A percentile compares a stretch with the other conserved stretches of the same genome.
Conservation (phyloP, 1,139 yeast species). For the Yamadazyma diospyri region DNA sequence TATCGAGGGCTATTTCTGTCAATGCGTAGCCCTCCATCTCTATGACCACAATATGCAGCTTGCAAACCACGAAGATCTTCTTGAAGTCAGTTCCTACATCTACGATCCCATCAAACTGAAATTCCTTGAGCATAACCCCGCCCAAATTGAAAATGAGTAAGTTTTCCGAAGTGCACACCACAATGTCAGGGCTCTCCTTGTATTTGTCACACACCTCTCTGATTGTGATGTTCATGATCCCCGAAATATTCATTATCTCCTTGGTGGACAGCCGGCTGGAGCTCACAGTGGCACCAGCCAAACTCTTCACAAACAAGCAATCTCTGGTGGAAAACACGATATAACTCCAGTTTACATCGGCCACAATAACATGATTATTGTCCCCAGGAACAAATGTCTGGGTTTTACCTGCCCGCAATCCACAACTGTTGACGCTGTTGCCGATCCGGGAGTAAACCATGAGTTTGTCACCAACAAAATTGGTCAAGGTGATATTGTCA, state of each 20-base stretch:
- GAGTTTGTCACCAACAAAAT: slow-evolving; percentile 37
- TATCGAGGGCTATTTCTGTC: background rate
- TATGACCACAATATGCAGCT: slow-evolving; percentile 1
- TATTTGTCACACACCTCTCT: slow-evolving; percentile 23
- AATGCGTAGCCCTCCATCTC: slow-evolving; percentile 1
- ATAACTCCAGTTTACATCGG: slow-evolving; percentile 33
- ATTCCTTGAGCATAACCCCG: slow-evolving; percentile 19
- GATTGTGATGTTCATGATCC: slow-evolving; percentile 20
- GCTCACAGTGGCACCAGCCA: slow-evolving; percentile 31
- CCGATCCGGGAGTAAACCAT: slow-evolving; percentile 28
- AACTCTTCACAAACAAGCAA: slow-evolving; percentile 32
- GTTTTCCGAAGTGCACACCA: slow-evolving; percentile 27
- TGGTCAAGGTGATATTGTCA: slow-evolving; percentile 25
- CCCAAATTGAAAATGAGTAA: slow-evolving; percentile 26
- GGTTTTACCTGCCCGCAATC: slow-evolving; percentile 38
- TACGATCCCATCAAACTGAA: slow-evolving; percentile 19
- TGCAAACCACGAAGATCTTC: slow-evolving; percentile 23
- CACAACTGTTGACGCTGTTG: slow-evolving; percentile 39
- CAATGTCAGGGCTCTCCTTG: slow-evolving; percentile 23
- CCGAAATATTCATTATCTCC: slow-evolving; percentile 12
- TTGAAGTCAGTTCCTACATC: slow-evolving; percentile 32
- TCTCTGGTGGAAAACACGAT: slow-evolving; percentile 26
- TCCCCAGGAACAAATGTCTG: slow-evolving; percentile 40
- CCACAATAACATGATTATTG: slow-evolving; percentile 20
- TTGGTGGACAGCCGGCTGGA: slow-evolving; percentile 22